Percentiles rank a stretch among this genome's conserved stretches.
Conservation (phyloP, 192 early-diverging fungal species). For the Helicostylum pulchrum region DNA sequence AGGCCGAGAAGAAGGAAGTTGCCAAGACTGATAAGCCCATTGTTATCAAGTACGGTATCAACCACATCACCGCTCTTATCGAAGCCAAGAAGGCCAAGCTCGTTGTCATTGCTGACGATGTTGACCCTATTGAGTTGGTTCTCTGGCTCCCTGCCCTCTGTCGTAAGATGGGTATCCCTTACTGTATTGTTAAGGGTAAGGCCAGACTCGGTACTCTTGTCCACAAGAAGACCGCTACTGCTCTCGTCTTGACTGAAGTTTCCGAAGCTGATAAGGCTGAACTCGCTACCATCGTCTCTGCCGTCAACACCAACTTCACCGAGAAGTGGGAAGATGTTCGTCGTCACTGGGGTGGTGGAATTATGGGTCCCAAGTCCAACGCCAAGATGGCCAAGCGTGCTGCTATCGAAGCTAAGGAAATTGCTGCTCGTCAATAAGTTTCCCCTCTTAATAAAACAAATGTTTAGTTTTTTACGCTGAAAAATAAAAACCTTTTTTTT, state of each 20-base stretch:
- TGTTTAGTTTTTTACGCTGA: no score
- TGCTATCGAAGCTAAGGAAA: conserved; percentile 46
- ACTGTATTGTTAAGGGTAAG: conserved; percentile 99
- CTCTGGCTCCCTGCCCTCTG: conserved; percentile 99
- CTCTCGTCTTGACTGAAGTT: conserved; percentile 91
- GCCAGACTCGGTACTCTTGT: conserved; percentile 96
- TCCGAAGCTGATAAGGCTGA: conserved; percentile 93
- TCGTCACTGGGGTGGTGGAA: conserved; percentile 96
- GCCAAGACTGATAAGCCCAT: conserved; percentile 84
- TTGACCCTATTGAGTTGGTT: conserved; percentile 99
- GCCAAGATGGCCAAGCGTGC: conserved; percentile 78
- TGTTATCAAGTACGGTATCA: conserved; percentile 99
- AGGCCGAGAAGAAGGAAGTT: conserved; percentile 86
- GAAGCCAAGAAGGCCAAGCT: conserved; percentile 99
- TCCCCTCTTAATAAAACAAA: neutral
- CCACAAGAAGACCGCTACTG: conserved; percentile 99
- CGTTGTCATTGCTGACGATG: conserved; percentile 99
- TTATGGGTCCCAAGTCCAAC: conserved; percentile 93
- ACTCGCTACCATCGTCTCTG: conserved; percentile 80
- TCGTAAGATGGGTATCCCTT: conserved; percentile 99
- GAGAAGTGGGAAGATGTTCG: conserved; percentile 92
- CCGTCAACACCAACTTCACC: conserved; percentile 93
- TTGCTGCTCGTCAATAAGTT: conserved; percentile 41
- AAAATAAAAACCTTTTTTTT: no score
- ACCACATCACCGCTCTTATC: conserved; percentile 97